phyloP scores from a whole-genome alignment of 768 basidiomycete genomes.

The Mycena olivaceomarginata region DNA sequence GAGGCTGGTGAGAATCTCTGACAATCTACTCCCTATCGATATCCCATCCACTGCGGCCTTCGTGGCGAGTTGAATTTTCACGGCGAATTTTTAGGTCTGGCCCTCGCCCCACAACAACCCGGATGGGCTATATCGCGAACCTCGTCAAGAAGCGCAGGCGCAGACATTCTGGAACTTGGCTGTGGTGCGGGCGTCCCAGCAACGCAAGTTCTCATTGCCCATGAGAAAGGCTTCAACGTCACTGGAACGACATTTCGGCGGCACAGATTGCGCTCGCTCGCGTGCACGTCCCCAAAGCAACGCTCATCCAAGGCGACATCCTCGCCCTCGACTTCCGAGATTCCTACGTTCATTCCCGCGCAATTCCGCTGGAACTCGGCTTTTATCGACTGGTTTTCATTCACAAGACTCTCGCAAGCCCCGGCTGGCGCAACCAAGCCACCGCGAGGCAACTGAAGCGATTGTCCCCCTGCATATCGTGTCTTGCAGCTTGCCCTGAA shows the following conservation, averaged over 20 bases:
- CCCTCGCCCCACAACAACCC: slow-evolving; percentile 45
- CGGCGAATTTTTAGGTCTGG: slow-evolving; percentile 36
- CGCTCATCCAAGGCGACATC: slow-evolving; percentile 53
- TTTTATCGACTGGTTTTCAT: too few relatives aligned
- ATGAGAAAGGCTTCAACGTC: slow-evolving; percentile 44
- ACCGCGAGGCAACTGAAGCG: too few relatives aligned
- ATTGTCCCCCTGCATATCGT: too few relatives aligned
- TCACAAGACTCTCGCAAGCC: too few relatives aligned
- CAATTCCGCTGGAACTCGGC: too few relatives aligned
- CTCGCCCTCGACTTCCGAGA: slow-evolving; percentile 41
- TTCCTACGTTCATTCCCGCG: too few relatives aligned
- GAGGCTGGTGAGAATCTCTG: slow-evolving; percentile 5
- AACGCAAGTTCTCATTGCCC: slow-evolving; percentile 47
- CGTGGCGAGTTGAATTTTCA: background rate
- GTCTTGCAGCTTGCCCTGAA: too few relatives aligned
- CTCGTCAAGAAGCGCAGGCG: slow-evolving; percentile 41
- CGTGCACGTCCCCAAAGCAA: slow-evolving; percentile 47
- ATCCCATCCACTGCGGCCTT: background rate
- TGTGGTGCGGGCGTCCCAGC: slow-evolving; percentile 54
- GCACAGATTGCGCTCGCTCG: slow-evolving; percentile 51
- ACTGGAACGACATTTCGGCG: slow-evolving; percentile 53
- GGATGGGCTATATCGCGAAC: slow-evolving; percentile 44
- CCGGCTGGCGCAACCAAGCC: too few relatives aligned
- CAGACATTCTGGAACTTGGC: slow-evolving; percentile 52
- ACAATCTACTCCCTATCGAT: too few relatives aligned